A percentile compares a stretch with the other conserved stretches of the same genome.
These are phyloP conservation scores for Syzygium malaccense DNA, from an alignment of 441 rosid species.

Conservation along the genomic window DNA sequence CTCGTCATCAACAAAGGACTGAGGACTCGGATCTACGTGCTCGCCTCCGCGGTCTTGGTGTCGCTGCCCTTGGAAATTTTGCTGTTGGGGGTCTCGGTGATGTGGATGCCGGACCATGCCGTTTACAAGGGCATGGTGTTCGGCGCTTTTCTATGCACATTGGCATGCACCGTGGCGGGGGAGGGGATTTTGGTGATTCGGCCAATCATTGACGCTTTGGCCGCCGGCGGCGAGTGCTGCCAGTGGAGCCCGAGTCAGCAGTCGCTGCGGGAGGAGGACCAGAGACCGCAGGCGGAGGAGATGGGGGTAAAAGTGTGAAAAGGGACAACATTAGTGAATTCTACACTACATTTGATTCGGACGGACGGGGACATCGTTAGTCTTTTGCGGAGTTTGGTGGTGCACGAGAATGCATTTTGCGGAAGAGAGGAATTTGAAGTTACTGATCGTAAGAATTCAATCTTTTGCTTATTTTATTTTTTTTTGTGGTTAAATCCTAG, in stretches of 20 bases:
- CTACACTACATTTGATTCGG: neutral
- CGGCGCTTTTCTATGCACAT: conserved; percentile 14
- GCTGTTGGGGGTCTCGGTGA: conserved; percentile 10
- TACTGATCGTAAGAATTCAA: neutral
- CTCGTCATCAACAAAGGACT: conserved; percentile 46
- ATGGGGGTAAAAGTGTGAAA: neutral
- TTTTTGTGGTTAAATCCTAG: neutral
- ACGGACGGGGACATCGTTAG: neutral
- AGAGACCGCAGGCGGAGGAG: neutral
- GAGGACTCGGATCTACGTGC: conserved; percentile 24
- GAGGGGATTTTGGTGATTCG: conserved; percentile 45
- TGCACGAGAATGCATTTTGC: neutral
- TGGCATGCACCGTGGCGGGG: conserved; percentile 22
- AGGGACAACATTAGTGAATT: neutral
- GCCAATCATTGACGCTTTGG: conserved; percentile 42
- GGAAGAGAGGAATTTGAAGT: neutral
- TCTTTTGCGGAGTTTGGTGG: neutral
- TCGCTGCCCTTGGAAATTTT: conserved; percentile 23
- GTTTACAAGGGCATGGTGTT: conserved; percentile 5
- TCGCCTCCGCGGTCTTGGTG: conserved; percentile 18
- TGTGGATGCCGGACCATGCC: conserved; percentile 22
- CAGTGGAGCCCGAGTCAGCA: neutral
- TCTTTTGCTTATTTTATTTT: neutral
- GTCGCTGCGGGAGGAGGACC: neutral
- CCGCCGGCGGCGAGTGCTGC: conserved; percentile 15